These are phyloP conservation scores for Salix exigua DNA, from an alignment of 345 rosid genomes.

Conservation along the genomic window DNA sequence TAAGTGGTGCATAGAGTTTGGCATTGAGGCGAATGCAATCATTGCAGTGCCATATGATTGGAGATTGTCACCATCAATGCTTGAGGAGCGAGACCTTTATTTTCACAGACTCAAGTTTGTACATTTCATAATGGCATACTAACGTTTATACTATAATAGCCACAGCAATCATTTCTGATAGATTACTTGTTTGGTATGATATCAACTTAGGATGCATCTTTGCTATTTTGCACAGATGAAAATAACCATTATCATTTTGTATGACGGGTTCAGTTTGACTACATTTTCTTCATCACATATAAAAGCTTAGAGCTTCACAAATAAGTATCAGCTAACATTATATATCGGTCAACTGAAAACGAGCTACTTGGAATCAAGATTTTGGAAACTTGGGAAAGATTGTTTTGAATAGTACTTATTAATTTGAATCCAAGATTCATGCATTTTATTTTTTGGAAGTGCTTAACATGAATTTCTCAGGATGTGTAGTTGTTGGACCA, in stretches of 20 bases:
- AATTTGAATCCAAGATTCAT: background rate
- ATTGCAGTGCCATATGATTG: slow-evolving; percentile 97
- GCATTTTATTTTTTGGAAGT: background rate
- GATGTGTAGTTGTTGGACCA: background rate
- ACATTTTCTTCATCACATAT: background rate
- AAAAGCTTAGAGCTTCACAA: background rate
- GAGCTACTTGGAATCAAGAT: background rate
- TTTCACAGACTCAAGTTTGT: slow-evolving; percentile 96
- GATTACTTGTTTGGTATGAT: background rate
- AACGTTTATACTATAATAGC: too few species aligned
- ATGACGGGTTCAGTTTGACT: background rate
- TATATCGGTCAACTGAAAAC: background rate
- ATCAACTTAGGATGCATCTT: background rate
- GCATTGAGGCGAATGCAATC: slow-evolving; percentile 88
- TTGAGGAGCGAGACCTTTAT: slow-evolving; percentile 95
- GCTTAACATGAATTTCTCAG: background rate
- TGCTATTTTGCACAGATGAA: background rate
- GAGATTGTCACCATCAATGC: slow-evolving; percentile 91
- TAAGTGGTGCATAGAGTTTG: slow-evolving; percentile 97
- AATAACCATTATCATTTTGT: background rate
- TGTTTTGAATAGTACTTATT: background rate
- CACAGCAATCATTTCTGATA: too few species aligned
- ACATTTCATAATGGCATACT: slow-evolving; percentile 1
- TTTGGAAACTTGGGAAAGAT: background rate
- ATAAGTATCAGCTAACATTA: background rate